phyloP scores from a whole-genome alignment of 257 asterid species.

The Fraxinus cuspidata region DNA sequence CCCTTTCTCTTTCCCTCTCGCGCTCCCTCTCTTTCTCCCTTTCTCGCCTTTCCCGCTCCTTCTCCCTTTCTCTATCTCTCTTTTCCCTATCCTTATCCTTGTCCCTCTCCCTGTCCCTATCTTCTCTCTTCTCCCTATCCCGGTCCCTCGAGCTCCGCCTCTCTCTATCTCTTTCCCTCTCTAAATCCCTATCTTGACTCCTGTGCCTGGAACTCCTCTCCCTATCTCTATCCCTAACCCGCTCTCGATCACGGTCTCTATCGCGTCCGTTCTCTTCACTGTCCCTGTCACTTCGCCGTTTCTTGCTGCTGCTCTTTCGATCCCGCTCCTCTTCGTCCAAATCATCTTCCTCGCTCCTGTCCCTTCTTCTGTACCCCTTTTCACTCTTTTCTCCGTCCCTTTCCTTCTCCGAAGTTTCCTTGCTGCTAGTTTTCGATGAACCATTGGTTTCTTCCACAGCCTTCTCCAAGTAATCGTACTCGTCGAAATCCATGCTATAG shows the following conservation, averaged over 20 bases:
- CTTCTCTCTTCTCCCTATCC: constrained; percentile 39
- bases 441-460: constrained; percentile 88
- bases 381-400: constrained; percentile 62
- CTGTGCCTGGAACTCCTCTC: constrained; percentile 67
- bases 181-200: constrained; percentile 52
- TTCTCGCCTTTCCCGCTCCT: constrained; percentile 27
- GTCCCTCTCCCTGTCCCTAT: constrained; percentile 26
- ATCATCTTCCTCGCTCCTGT: constrained; percentile 63
- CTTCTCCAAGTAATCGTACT: constrained; percentile 95
- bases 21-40: constrained; percentile 24
- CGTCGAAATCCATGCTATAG: constrained; percentile 84
- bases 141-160: constrained; percentile 29
- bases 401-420: constrained; percentile 52
- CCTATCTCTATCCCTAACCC: constrained; percentile 47
- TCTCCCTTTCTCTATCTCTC: constrained; percentile 20
- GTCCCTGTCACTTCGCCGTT: constrained; percentile 43
- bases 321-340: constrained; percentile 67
- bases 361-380: constrained; percentile 72
- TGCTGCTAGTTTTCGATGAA: constrained; percentile 38
- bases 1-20: constrained; percentile 31
- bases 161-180: constrained; percentile 33
- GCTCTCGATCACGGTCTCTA: constrained; percentile 38
- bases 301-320: constrained; percentile 71
- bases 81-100: background rate
- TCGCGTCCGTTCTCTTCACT: constrained; percentile 57